Evolutionary conservation across 257 asterid genomes (phyloP), one percentile per base, ranked within the genome.

Genomic region (Plantago elongata): DNA sequence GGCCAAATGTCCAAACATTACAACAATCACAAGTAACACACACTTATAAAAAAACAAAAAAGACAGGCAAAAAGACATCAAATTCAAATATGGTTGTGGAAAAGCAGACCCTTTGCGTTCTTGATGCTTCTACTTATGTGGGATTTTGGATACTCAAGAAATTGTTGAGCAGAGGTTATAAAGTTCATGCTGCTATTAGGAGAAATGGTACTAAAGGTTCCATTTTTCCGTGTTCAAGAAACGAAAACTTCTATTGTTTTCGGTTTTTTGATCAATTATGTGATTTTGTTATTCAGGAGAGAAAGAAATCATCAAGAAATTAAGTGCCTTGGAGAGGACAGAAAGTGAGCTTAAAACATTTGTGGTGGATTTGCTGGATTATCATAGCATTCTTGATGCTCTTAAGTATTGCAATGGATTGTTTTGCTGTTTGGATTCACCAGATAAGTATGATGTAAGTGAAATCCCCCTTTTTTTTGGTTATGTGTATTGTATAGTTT

Each of bases 71-170:
- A 40, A 16, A 58, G 27, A 56, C 18, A 57, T 51, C 49, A 51
- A 57, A 18, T 12, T 57, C 7, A 10, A 42, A 5, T 7, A 45
- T 38, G 58, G 57, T 51, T 60, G 42, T 11, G 42, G 59, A 49
- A 9, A 43, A 65, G 38, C 64, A 13, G 11, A 60, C 63, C 10
- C 80, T 78, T 66, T 78, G 81, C 75, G 84, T 78, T 66, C 69
- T 75, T 45, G 84, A 78, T 72, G 84, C 81, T 51, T 78, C 84
- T 42, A 66, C 81, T 22, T 78, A 65, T 61, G 81, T 75, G 16
- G 84, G 84, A 16, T 78, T 74, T 57, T 75, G 77, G 78, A 62
- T 69, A 18, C 70, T 75, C 57, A 63, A 75, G 75, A 75, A 72
- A 69, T 74, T 78, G 40, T 63, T 78, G 59, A 13, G 29, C 40